Percentiles rank a stretch among this genome's conserved stretches.
Evolutionary conservation across 2,329 filamentous ascomycete genomes (phyloP).

Genomic region (Aspergillus sp.): DNA sequence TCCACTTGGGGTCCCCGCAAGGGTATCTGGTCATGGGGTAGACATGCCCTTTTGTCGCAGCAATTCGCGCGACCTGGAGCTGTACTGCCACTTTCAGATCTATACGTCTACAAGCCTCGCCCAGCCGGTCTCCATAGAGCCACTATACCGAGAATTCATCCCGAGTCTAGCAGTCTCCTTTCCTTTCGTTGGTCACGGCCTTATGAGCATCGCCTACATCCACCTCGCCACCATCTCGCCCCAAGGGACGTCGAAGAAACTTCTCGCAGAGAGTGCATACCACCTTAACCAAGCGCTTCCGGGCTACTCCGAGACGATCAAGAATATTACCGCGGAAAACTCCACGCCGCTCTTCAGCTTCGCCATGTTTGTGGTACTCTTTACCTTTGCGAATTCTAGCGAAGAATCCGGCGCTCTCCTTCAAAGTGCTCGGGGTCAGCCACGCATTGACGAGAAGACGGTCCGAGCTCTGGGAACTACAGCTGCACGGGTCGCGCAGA

Average conservation of each 20-base stretch:
- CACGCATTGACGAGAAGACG: background rate
- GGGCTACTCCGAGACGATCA: background rate
- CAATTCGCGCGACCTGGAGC: conserved; percentile 10
- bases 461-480: background rate
- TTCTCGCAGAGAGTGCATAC: conserved; percentile 4
- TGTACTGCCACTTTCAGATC: conserved; percentile 7
- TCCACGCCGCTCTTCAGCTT: conserved; percentile 1
- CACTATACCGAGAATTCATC: background rate
- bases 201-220: conserved; percentile 8
- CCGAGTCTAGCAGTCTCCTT: background rate
- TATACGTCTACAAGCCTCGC: conserved; percentile 1
- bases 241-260: background rate
- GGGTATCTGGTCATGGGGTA: background rate
- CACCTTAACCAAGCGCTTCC: conserved; percentile 11
- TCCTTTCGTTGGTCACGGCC: conserved; percentile 6
- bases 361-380: conserved; percentile 8
- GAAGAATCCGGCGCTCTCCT: conserved; percentile 1
- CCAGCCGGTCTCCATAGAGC: background rate
- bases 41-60: conserved; percentile 3
- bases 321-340: conserved; percentile 8
- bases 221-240: conserved; percentile 3
- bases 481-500: background rate
- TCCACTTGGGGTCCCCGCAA: background rate
- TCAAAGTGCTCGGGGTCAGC: background rate
- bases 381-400: conserved; percentile 1